Conservation (phyloP, 305 asterid species). For the Plantago coronopus region DNA sequence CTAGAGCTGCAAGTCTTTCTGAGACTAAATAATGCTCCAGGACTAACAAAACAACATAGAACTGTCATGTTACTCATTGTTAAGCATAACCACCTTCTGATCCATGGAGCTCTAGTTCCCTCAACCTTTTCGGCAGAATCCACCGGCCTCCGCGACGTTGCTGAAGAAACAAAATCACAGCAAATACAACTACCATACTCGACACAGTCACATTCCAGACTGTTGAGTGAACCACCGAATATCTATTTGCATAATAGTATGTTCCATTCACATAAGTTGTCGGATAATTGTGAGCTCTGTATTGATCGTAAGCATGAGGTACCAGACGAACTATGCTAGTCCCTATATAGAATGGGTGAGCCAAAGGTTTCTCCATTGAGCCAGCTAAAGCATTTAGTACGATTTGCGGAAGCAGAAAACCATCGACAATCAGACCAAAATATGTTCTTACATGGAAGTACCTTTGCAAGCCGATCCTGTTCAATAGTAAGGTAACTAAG, state of each 20-base stretch:
- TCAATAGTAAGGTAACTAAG: constrained; percentile 33
- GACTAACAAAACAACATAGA: too few species aligned
- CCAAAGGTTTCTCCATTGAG: constrained; percentile 35
- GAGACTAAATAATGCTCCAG: too few species aligned
- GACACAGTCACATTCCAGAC: constrained; percentile 57
- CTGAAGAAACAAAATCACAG: constrained; percentile 47
- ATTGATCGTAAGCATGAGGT: constrained; percentile 66
- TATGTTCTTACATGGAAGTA: constrained; percentile 41
- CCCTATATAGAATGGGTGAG: constrained; percentile 43
- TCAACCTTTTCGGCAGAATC: constrained; percentile 39
- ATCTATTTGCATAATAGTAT: constrained; percentile 45
- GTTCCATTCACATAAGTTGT: constrained; percentile 26
- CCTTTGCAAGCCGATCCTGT: constrained; percentile 23
- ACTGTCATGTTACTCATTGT: constrained; percentile 13
- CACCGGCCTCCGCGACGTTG: constrained; percentile 48
- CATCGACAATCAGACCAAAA: constrained; percentile 56
- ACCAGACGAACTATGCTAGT: constrained; percentile 40
- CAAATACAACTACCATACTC: constrained; percentile 36
- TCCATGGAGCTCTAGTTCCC: constrained; percentile 35
- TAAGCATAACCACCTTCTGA: constrained; percentile 37
- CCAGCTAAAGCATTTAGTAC: constrained; percentile 38
- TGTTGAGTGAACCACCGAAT: constrained; percentile 44
- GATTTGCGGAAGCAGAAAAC: constrained; percentile 63
- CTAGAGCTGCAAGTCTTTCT: too few species aligned
- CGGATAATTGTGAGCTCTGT: constrained; percentile 32